Conservation (phyloP, 495 filamentous ascomycete species). For the Hyaloscypha variabilis region DNA sequence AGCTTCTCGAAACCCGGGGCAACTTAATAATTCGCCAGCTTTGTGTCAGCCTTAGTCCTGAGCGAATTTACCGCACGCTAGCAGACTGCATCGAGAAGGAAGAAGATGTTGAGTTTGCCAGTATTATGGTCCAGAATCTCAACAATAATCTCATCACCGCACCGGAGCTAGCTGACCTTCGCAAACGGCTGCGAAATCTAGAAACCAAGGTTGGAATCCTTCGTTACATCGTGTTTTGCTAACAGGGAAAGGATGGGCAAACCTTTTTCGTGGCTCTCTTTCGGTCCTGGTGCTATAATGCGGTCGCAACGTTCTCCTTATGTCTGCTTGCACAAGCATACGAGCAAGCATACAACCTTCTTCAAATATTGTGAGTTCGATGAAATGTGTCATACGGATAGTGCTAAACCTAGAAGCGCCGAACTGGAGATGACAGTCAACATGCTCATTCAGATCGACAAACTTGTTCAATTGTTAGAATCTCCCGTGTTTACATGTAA, state of each 20-base stretch:
- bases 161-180: constrained; percentile 86
- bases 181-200: constrained; percentile 86
- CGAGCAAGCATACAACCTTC: constrained; percentile 94
- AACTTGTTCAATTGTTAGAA: constrained; percentile 95
- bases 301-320: constrained; percentile 94
- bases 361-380: constrained; percentile 87
- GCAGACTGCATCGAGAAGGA: constrained; percentile 98
- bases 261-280: constrained; percentile 94
- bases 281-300: constrained; percentile 97
- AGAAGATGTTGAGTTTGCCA: constrained; percentile 97
- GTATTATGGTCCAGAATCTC: constrained; percentile 99
- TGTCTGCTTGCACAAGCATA: constrained; percentile 97
- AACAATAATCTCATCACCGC: constrained; percentile 99
- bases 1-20: constrained; percentile 86
- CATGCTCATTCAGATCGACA: constrained; percentile 98
- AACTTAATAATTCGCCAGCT: constrained; percentile 97
- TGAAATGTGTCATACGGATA: background rate
- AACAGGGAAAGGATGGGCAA: constrained; percentile 74
- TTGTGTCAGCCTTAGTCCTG: constrained; percentile 88
- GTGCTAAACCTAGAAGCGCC: constrained; percentile 62
- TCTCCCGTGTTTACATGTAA: constrained; percentile 96
- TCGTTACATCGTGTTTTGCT: constrained; percentile 20
- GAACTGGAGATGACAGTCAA: constrained; percentile 99
- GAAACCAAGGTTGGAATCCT: constrained; percentile 67
- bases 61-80: constrained; percentile 93